These are phyloP conservation scores for Parastagonospora avenae DNA, from an alignment of 2,329 filamentous ascomycete genomes.

Conservation along the genomic window DNA sequence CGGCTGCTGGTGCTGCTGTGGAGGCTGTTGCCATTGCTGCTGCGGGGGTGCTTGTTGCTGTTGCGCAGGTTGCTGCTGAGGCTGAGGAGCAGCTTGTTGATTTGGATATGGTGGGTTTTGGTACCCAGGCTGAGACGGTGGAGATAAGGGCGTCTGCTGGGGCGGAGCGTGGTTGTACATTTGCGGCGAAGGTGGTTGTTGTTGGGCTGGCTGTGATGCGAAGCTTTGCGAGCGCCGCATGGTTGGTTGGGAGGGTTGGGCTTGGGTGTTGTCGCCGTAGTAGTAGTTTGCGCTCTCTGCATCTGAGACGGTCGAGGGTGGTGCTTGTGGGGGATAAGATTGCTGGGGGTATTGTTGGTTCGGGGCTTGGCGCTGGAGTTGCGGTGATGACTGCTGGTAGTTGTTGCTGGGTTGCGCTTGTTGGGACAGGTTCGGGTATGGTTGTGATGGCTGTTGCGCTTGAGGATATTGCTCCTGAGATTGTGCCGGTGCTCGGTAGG, in stretches of 20 bases:
- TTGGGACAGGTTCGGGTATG: constrained; percentile 39
- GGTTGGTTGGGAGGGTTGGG: constrained; percentile 26
- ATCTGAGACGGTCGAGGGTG: constrained; percentile 39
- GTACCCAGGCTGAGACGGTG: constrained; percentile 36
- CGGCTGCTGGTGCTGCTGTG: constrained; percentile 41
- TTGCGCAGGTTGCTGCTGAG: no score
- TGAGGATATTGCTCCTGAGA: constrained; percentile 41
- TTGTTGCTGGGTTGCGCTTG: constrained; percentile 31
- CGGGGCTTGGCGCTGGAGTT: constrained; percentile 42
- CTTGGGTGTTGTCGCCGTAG: constrained; percentile 35
- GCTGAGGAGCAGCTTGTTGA: no score
- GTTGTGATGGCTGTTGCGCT: constrained; percentile 42
- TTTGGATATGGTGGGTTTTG: constrained; percentile 41
- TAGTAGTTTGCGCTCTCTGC: constrained; percentile 42
- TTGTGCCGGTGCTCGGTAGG: constrained; percentile 41
- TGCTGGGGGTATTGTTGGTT: constrained; percentile 43
- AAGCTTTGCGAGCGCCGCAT: constrained; percentile 39
- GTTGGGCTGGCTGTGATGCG: constrained; percentile 38
- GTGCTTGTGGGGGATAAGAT: constrained; percentile 43
- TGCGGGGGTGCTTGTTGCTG: constrained; percentile 17
- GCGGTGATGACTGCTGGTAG: constrained; percentile 45
- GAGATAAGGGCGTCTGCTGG: constrained; percentile 37
- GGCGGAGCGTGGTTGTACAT: constrained; percentile 33
- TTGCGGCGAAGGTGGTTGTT: constrained; percentile 44
- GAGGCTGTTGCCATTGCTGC: constrained; percentile 26